phyloP scores from a whole-genome alignment of 2,329 filamentous ascomycete genomes.

The Aspergillus sojae region DNA sequence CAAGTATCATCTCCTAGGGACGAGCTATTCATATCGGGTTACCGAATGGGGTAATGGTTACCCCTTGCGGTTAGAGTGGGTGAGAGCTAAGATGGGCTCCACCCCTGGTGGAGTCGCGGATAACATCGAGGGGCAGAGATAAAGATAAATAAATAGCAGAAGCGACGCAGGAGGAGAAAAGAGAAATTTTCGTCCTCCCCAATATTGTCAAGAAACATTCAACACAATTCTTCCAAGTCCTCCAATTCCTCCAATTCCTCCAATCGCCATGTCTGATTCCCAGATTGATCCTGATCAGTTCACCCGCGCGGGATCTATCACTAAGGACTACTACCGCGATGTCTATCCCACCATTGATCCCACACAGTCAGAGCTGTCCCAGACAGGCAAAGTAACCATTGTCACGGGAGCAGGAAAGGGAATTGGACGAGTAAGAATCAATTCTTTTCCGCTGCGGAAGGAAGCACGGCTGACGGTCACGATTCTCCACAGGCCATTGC shows the following conservation, averaged over 20 bases:
- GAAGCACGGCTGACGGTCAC: neutral
- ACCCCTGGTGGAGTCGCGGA: neutral
- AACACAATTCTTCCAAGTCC: neutral
- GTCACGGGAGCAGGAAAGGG: neutral
- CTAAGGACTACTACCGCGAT: neutral
- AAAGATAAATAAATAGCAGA: neutral
- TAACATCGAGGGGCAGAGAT: neutral
- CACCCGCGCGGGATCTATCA: neutral
- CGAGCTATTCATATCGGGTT: neutral
- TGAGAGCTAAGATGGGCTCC: neutral
- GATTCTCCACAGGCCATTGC: neutral
- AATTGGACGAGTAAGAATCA: neutral
- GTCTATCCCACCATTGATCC: constrained; percentile 2
- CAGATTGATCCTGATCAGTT: neutral
- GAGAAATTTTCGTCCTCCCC: neutral
- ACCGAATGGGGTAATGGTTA: neutral
- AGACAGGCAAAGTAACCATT: neutral
- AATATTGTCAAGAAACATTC: neutral
- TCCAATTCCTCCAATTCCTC: too few relatives aligned
- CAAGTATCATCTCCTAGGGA: neutral
- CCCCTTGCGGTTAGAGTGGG: neutral
- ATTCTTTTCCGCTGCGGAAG: neutral
- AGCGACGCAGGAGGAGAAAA: neutral
- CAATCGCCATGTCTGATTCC: neutral
- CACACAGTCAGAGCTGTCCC: neutral